Evolutionary conservation across 2,329 filamentous ascomycete genomes (phyloP).

Genomic region (Venturiaceae sp.): DNA sequence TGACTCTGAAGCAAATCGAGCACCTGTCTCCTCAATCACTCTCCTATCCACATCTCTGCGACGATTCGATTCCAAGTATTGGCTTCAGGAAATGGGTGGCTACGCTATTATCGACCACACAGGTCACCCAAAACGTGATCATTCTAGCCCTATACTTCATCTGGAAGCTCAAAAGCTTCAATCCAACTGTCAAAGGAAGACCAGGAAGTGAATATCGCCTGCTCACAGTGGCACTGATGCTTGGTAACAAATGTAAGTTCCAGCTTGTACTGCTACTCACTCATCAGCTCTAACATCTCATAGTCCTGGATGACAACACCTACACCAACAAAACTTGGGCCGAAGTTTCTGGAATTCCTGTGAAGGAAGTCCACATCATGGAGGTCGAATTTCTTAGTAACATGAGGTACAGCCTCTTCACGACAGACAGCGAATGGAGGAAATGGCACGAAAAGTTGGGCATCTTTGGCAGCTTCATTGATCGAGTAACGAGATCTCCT

Average conservation of each 20-base stretch:
- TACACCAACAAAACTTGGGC: constrained; percentile 99
- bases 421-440: constrained; percentile 77
- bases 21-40: constrained; percentile 27
- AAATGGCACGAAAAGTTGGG: constrained; percentile 77
- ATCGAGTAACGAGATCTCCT: constrained; percentile 44
- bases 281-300: constrained; percentile 29
- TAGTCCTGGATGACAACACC: constrained; percentile 86
- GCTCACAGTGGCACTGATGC: constrained; percentile 89
- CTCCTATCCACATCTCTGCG: constrained; percentile 36
- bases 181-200: constrained; percentile 81
- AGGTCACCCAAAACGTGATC: constrained; percentile 94
- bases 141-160: constrained; percentile 85
- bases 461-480: constrained; percentile 75
- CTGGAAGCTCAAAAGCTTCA: constrained; percentile 83
- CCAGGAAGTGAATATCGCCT: constrained; percentile 88
- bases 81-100: constrained; percentile 92
- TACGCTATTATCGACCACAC: constrained; percentile 82
- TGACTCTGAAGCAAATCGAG: constrained; percentile 68
- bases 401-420: constrained; percentile 88
- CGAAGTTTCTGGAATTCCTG: constrained; percentile 88
- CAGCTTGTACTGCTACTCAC: constrained; percentile 34
- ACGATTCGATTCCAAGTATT: constrained; percentile 64
- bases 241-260: constrained; percentile 72
- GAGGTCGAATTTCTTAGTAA: constrained; percentile 99
- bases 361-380: constrained; percentile 96